A percentile compares a stretch with the other conserved stretches of the same genome.
Evolutionary conservation across 352 stramenopile genomes (phyloP).

Genomic region (Phytophthora tentaculata): DNA sequence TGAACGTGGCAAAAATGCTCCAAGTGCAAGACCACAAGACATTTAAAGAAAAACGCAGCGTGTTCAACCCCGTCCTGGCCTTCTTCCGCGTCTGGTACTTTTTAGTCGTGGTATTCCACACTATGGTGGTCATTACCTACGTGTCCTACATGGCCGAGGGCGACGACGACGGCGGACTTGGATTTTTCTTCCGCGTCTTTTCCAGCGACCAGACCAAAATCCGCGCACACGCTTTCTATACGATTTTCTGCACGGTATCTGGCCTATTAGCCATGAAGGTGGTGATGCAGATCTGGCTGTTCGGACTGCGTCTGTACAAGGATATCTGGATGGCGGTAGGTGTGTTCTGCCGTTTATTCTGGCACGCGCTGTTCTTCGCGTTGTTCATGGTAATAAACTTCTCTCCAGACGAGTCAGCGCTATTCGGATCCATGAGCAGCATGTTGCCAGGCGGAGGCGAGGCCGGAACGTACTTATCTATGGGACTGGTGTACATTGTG

Average conservation of each 20-base stretch:
- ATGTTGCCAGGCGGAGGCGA: constrained; percentile 55
- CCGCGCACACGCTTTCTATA: constrained; percentile 73
- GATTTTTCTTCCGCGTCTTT: constrained; percentile 75
- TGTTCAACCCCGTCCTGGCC: constrained; percentile 85
- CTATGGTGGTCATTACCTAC: constrained; percentile 71
- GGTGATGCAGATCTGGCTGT: constrained; percentile 80
- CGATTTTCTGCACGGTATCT: constrained; percentile 69
- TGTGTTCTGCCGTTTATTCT: constrained; percentile 71
- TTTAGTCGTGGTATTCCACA: constrained; percentile 75
- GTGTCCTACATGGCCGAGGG: constrained; percentile 71
- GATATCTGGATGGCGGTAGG: constrained; percentile 63
- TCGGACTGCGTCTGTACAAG: constrained; percentile 70
- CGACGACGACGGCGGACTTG: constrained; percentile 49
- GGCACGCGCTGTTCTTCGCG: constrained; percentile 77
- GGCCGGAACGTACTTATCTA: constrained; percentile 61
- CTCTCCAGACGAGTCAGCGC: constrained; percentile 59
- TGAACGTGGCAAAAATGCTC: constrained; percentile 69
- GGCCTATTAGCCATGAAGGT: constrained; percentile 69
- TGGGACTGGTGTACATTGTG: constrained; percentile 60
- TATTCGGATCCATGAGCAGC: constrained; percentile 52
- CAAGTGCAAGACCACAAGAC: constrained; percentile 78
- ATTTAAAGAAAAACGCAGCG: constrained; percentile 86
- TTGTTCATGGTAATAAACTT: constrained; percentile 68
- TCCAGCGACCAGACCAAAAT: constrained; percentile 55
- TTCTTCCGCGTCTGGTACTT: constrained; percentile 90